Base-by-base conservation (phyloP, 2,329 filamentous ascomycete species). In the Fusarium hostae region DNA sequence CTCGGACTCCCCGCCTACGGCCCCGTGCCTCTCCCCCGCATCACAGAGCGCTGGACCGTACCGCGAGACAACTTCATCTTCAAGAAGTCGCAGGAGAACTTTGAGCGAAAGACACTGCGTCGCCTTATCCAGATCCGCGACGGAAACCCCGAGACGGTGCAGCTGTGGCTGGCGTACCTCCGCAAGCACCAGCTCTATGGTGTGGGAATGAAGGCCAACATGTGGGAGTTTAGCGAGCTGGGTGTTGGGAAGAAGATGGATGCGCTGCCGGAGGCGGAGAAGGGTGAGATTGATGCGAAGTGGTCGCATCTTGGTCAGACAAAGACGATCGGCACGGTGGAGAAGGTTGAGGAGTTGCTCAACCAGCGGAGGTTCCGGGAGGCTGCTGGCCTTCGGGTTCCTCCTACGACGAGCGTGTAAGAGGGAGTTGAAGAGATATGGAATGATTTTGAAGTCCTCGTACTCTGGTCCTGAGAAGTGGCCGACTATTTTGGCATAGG, bases 81-180 rank as follows among this genome's bases (percentile, higher is more conserved):
- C 86, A 99, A 98, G 84, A 99, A 99, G 84, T 92, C 90, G 40
- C 95, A 99, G 82, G 96, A 99, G 84, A 99, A 99, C 82, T 99
- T 97, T 78, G 95, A 98, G 84, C 88, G 96, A 59, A 91, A 96
- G 67, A 99, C 96, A 2, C 82, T 95, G 76, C 89, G 95, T 59
- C 87, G 96, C 18, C 81, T 98, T 76, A 94, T 99, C 57, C 94
- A 97, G 82, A 96, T 99, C 78, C 92, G 94, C 73, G 96, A 98
- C 78, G 96, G 94, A 1, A 88, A 98, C 77, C 91, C 94, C 1
- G 94, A 98, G 80, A 91, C 90, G 2, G 94, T 99, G 39, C 92
- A 97, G 81, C 82, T 95, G 32, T 99, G 96, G 96, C 84, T 99
- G 64, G 94, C 94, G 0, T 98, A 97, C 79, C 81, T 99, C 78